Percentiles rank a stretch among this genome's conserved stretches.
These are phyloP conservation scores for Flagelloscypha sp. DNA, from an alignment of 768 basidiomycete species.

Conservation along the genomic window DNA sequence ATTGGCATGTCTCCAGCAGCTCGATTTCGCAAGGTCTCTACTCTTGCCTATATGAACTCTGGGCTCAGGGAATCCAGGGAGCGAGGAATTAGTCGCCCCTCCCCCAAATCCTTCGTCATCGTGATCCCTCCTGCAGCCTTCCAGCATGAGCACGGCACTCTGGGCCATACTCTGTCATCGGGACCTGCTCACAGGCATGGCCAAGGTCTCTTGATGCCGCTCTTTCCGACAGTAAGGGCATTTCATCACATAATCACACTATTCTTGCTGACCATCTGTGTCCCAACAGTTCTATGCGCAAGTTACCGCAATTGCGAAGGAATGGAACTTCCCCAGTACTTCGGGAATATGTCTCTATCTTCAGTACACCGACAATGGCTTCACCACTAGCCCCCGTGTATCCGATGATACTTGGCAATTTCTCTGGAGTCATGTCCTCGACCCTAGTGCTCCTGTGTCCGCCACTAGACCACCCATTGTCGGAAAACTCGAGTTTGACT, in stretches of 20 bases:
- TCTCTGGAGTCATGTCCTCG: slow-evolving; percentile 58
- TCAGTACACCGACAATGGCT: slow-evolving; percentile 49
- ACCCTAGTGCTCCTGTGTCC: slow-evolving; percentile 25
- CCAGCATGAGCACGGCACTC: slow-evolving; percentile 47
- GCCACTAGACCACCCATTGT: slow-evolving; percentile 48
- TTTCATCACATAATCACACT: slow-evolving; percentile 1
- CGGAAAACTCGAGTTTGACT: slow-evolving; percentile 81
- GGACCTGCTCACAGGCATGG: slow-evolving; percentile 54
- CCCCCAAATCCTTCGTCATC: slow-evolving; percentile 50
- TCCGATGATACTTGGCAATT: slow-evolving; percentile 73
- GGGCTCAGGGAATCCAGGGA: slow-evolving; percentile 36
- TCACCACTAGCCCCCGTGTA: slow-evolving; percentile 57
- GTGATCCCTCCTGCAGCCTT: slow-evolving; percentile 58
- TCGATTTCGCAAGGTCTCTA: slow-evolving; percentile 37
- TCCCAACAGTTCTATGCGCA: slow-evolving; percentile 61
- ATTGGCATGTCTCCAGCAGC: slow-evolving; percentile 20
- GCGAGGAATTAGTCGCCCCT: slow-evolving; percentile 26
- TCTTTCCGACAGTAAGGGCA: slow-evolving; percentile 57
- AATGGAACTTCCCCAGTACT: slow-evolving; percentile 75
- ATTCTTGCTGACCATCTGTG: slow-evolving; percentile 5
- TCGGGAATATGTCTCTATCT: slow-evolving; percentile 75
- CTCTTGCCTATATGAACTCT: slow-evolving; percentile 48
- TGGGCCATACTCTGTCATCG: slow-evolving; percentile 48
- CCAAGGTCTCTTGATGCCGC: slow-evolving; percentile 66
- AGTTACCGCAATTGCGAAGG: slow-evolving; percentile 68